A percentile compares a stretch with the other conserved stretches of the same genome.
These are phyloP conservation scores for Melanopsichium pennsylvanicum DNA, from an alignment of 1,284 basidiomycete species.

Conservation along the genomic window DNA sequence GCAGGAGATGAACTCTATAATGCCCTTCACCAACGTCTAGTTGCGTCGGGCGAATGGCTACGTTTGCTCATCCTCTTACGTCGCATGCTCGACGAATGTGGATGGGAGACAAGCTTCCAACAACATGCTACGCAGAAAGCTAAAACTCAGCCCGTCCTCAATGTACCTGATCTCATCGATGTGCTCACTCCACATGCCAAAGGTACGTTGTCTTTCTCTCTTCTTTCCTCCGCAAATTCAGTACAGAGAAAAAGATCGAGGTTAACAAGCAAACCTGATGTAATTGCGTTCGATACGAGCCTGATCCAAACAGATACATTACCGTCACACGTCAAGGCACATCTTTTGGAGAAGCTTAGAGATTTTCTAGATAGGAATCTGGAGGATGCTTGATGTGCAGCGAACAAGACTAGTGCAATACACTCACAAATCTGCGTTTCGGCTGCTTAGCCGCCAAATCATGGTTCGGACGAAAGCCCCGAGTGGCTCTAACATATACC, in stretches of 20 bases:
- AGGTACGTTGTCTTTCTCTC: no score
- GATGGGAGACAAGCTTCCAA: constrained; percentile 25
- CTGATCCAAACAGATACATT: no score
- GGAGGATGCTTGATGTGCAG: constrained; percentile 29
- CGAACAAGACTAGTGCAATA: no score
- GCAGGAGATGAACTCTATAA: constrained; percentile 37
- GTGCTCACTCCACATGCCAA: constrained; percentile 39
- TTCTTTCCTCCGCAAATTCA: no score
- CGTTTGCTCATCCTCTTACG: constrained; percentile 32
- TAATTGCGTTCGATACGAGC: no score
- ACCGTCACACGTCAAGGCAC: constrained; percentile 37
- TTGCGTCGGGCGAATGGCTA: constrained; percentile 47
- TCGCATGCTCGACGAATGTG: constrained; percentile 49
- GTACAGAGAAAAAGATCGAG: neutral
- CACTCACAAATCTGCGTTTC: no score
- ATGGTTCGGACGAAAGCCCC: no score
- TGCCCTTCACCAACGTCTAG: constrained; percentile 46
- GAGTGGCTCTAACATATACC: no score
- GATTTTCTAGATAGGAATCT: constrained; percentile 51
- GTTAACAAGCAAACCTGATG: neutral
- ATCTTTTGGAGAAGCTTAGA: constrained; percentile 38
- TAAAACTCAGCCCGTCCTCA: constrained; percentile 14
- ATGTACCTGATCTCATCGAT: constrained; percentile 29
- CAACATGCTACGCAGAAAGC: constrained; percentile 19
- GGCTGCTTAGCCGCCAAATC: no score